Base-by-base conservation (phyloP, 169 alveolate species). In the Ichthyophthirius multifiliis region DNA sequence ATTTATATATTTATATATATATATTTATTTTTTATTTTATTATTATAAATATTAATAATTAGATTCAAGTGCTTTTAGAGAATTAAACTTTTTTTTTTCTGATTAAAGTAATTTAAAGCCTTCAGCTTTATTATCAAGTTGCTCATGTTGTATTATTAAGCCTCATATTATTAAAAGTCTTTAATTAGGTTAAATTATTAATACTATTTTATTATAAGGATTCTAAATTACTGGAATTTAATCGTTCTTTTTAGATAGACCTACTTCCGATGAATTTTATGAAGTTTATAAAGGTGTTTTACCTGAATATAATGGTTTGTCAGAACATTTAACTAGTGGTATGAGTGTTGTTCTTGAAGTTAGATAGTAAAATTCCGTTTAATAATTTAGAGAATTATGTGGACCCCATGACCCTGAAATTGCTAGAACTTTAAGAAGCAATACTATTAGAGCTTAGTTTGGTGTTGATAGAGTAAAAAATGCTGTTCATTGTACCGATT, bases 391-490 rank as follows among this genome's bases (percentile, higher is more conserved):
- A 75, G 90, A 89, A 31, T 45, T 92, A 20, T 86, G 82, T 27
- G 98, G 98, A 7, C 98, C 98, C 4, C 90, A 83, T 64, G 97
- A 96, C 76, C 97, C 98, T n/a, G 96, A 96, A 82, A 89, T 96
- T 35, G 96, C 97, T 15, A 91, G 89, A 82, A 75, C 65, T 41
- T 76, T 94, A 20, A 86, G 97, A 65, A 96, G 96, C 48, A 84
- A 90, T 63, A 92, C 97, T 13, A 92, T 96, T 48, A 94, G 98
- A 78, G 98, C 97, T 6, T 85, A 80, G 80, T 94, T 86, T 83
- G 98, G 98, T 34, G 27, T 71, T 16, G 96, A 96, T 80, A 86
- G 96, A 35, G 94, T 94, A 43, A 82, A 82, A 43, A 96, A 94
- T 80, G 98, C 96, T 31, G 88, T 96, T 37, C 98, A 96, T 87